These are phyloP conservation scores for Leishmania tarentolae DNA, from an alignment of 208 protist genomes.

Conservation along the genomic window DNA sequence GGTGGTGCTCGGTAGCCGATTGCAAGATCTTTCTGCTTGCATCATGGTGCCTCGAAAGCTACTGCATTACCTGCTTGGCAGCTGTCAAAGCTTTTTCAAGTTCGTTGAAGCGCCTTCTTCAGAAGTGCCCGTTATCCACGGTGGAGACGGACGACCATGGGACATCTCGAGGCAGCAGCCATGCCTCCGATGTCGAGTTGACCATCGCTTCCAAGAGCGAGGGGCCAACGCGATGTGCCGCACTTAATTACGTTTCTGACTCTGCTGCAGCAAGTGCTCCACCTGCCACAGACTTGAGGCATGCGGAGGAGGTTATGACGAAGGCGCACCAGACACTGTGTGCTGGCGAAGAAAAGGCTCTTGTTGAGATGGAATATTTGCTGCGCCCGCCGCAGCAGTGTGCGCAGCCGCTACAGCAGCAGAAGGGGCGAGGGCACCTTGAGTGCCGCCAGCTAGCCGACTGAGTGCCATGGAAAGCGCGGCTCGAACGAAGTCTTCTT, in stretches of 20 bases:
- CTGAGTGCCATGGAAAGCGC: not conserved
- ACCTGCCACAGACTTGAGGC: not conserved
- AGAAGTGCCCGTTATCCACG: not conserved
- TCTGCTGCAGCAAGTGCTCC: not conserved
- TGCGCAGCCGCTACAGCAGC: not conserved
- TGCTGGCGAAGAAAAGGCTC: conserved; percentile 37
- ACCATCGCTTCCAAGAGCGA: not conserved
- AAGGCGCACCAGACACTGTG: conserved; percentile 23
- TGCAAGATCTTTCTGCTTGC: conserved; percentile 14
- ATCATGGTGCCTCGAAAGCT: conserved; percentile 15
- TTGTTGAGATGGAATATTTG: conserved; percentile 38
- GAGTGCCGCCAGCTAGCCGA: not conserved
- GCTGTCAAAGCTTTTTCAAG: not conserved
- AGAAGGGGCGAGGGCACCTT: not conserved
- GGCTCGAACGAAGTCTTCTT: not conserved
- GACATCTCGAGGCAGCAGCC: not conserved
- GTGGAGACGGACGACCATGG: not conserved
- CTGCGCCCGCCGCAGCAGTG: conserved; percentile 20
- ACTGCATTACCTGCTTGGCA: conserved; percentile 8
- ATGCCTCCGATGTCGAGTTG: not conserved
- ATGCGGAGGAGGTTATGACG: not conserved
- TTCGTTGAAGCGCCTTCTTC: not conserved
- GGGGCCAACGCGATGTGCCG: not conserved
- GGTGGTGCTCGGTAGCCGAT: too few relatives aligned
- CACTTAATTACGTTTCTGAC: not conserved